These are phyloP conservation scores for Flaveria brownii DNA, from an alignment of 129 eudicot species.

Conservation along the genomic window DNA sequence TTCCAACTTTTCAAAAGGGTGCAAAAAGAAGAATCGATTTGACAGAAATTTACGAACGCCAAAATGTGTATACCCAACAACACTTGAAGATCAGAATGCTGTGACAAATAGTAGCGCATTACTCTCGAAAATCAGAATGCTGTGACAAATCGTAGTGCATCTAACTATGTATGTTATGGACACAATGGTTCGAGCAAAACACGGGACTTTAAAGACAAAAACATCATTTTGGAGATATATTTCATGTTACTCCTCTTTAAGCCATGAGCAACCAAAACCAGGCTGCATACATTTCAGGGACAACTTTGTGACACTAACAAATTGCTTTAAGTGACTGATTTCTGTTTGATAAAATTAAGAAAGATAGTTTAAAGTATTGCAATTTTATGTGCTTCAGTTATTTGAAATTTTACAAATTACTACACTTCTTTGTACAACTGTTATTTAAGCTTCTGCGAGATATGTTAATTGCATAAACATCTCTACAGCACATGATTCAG, in stretches of 20 bases:
- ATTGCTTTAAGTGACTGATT: background rate
- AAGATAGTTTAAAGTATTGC: background rate
- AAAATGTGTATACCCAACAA: background rate
- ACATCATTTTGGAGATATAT: background rate
- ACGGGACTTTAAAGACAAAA: background rate
- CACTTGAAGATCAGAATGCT: background rate
- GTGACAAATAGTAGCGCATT: background rate
- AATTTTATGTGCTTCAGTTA: background rate
- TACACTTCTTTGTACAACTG: slow-evolving; percentile 4
- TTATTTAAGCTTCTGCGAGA: background rate
- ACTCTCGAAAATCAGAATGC: background rate
- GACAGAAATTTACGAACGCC: background rate
- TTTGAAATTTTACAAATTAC: background rate
- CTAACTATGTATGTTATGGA: background rate
- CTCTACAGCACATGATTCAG: slow-evolving; percentile 10
- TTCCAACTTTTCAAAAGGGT: background rate
- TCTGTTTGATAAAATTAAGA: background rate
- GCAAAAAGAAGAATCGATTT: background rate
- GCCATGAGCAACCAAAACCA: background rate
- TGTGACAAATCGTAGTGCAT: background rate
- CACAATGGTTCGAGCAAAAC: background rate
- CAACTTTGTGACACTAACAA: background rate
- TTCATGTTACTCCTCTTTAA: background rate
- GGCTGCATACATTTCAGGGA: background rate
- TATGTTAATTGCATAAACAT: background rate